These are phyloP conservation scores for Trypanosoma cruzi DNA, from an alignment of 208 protist species.

Conservation along the genomic window DNA sequence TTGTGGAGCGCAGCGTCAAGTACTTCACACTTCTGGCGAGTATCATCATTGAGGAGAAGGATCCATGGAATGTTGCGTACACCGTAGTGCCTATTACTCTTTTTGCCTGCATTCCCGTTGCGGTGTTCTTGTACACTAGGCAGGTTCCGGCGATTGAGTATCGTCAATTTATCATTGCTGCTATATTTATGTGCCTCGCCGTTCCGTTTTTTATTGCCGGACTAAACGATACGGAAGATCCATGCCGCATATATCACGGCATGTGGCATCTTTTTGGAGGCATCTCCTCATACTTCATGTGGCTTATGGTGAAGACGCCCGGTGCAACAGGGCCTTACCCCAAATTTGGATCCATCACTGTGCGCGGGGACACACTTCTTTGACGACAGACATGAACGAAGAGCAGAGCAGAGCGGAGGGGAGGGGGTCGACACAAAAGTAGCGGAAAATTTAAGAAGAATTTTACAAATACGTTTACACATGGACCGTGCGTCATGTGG, in stretches of 20 bases:
- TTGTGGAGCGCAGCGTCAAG: slow-evolving; percentile 47
- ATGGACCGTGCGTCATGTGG: too few species aligned
- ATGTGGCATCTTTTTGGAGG: slow-evolving; percentile 75
- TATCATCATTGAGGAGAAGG: slow-evolving; percentile 58
- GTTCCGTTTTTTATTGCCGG: slow-evolving; percentile 60
- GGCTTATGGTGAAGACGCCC: slow-evolving; percentile 35
- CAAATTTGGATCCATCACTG: background rate
- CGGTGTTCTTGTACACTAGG: slow-evolving; percentile 36
- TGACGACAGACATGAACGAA: background rate
- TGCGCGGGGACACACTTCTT: slow-evolving; percentile 14
- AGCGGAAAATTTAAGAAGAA: background rate
- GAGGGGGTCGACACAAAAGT: background rate
- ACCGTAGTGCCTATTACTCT: slow-evolving; percentile 50
- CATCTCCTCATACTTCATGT: slow-evolving; percentile 53
- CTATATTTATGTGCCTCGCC: slow-evolving; percentile 33
- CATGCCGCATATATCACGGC: slow-evolving; percentile 76
- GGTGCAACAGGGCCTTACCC: background rate
- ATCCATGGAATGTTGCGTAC: slow-evolving; percentile 71
- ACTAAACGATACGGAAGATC: slow-evolving; percentile 58
- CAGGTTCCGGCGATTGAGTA: slow-evolving; percentile 24
- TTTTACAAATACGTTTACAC: too few species aligned
- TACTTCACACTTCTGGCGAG: slow-evolving; percentile 57
- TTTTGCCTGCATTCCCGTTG: slow-evolving; percentile 53
- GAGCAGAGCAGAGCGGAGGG: background rate
- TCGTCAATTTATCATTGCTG: slow-evolving; percentile 23